Base-by-base conservation (phyloP, 2,329 filamentous ascomycete genomes). In the Sporothrix brunneoviolacea region DNA sequence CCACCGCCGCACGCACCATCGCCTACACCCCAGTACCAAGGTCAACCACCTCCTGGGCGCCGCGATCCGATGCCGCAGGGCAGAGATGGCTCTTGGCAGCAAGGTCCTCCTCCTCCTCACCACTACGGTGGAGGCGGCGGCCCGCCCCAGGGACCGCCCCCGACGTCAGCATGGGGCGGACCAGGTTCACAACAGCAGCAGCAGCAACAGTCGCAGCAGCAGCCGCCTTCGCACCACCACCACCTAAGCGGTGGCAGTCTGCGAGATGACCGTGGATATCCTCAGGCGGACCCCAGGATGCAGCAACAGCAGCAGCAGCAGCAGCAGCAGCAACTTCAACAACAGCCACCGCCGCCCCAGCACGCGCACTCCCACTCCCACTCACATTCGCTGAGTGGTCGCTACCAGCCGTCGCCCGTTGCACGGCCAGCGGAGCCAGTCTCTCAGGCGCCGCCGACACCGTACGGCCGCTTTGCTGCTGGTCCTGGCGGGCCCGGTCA, bases 31-130 rank as follows among this genome's bases (percentile, higher is more conserved):
- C 55, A 55, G 56, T 82, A 81, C 51, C 66, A 70, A 1, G 62
- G 68, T 9, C 76, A 80, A 59, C 66, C 68, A n/a, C 48, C 63
- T 59, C 70, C 19, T 12, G 68, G 72, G 24, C 64, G 68, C 10
- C 70, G 74, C 18, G 75, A 79, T 40, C 59, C 70, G 0, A 66
- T 60, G 9, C 61, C 63, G 8, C 57, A 63, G 1, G 59, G 59
- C 22, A 63, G 71, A 21, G 70, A 72, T 35, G 53, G 59, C 5
- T 64, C 64, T 44, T 71, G 68, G 64, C 60, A 61, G 24, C 55
- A 59, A 27, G 60, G 59, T 9, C 47, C 41, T 21, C 44, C 45
- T 18, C 24, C 40, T 13, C 21, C 39, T 27, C 51, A 53, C 37
- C 47, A 42, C 36, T 53, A 53, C 28, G 40, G 52, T n/a, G 32